Conservation (phyloP, 106 monocot genomes). For the Dendrobium catenatum region DNA sequence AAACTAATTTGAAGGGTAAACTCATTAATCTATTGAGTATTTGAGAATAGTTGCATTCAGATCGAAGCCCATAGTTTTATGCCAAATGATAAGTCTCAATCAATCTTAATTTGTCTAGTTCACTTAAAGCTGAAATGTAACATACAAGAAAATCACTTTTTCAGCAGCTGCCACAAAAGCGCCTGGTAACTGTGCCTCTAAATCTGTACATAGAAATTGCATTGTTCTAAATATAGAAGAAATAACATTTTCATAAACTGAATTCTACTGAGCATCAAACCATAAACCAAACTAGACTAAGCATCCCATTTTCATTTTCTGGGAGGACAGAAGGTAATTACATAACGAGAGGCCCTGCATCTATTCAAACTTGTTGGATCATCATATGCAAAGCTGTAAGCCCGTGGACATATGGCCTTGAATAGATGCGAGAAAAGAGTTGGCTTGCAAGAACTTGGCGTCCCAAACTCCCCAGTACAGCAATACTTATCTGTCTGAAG, state of each 20-base stretch:
- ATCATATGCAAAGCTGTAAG: conserved; percentile 21
- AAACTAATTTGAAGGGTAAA: too few species aligned
- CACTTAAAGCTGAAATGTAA: too few species aligned
- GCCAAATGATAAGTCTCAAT: too few species aligned
- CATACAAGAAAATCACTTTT: too few species aligned
- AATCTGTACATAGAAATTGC: too few species aligned
- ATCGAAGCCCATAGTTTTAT: too few species aligned
- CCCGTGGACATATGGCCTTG: conserved; percentile 20
- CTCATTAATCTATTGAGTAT: too few species aligned
- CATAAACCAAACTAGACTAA: background rate
- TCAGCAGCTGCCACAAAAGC: too few species aligned
- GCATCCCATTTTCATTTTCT: conserved; percentile 5
- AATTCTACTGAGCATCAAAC: background rate
- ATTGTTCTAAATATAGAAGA: too few species aligned
- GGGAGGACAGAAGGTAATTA: conserved; percentile 22
- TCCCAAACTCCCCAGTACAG: conserved; percentile 18
- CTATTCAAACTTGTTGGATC: conserved; percentile 19
- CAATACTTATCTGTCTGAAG: conserved; percentile 26
- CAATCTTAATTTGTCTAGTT: too few species aligned
- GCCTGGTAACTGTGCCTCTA: too few species aligned
- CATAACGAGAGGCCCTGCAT: conserved; percentile 13
- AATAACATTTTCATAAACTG: background rate
- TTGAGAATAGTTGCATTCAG: too few species aligned
- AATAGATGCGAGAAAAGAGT: conserved; percentile 22
- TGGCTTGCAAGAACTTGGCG: conserved; percentile 15